Base-by-base conservation (phyloP, 2,329 filamentous ascomycete species). In the Zelopaecilomyces penicillatus region DNA sequence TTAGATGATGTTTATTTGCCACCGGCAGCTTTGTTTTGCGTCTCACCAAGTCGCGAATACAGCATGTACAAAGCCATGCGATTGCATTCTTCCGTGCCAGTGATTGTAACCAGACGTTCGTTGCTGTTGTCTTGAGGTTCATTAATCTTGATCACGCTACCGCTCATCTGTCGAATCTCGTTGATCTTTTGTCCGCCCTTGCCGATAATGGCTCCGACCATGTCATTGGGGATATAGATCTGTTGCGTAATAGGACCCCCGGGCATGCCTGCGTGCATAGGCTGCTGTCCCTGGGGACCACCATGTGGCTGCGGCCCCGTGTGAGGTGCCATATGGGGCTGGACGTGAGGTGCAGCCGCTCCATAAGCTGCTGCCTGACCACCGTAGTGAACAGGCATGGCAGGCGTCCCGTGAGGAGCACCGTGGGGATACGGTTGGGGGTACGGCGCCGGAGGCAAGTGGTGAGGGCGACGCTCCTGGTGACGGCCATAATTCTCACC, bases 21-120 rank as follows among this genome's bases (percentile, higher is more conserved):
- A 45, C 44, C 50, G 48, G 40, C 38, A 38, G 45, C 44, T 54
- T 38, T 54, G 51, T 57, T 55, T 43, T 56, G 65, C 56, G 59
- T 62, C 74, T 71, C 65, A 95, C 93, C 93, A 65, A 98, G 85
- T 75, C 93, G 82, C 48, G 88, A 94, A 69, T 98, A 98, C 44
- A 98, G 80, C 90, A 98, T 96, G 70, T 97, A 98, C 45, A 98
- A 71, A n/a, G 93, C 93, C 90, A 98, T 97, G 61, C 95, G 87
- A 70, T 98, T 98, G 74, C 89, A 96, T 68, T 98, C 93, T 58
- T 94, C 89, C 5, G 93, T 97, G 52, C 93, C 93, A 2, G 93
- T 96, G 56, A 98, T 95, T 11, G 93, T 98, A 46, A 98, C 93
- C 48, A 98, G 74, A 51, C 93, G 84, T 73, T 98, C 93, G 61